Conservation (phyloP, 495 filamentous ascomycete species). For the Pyrenula massariospora region DNA sequence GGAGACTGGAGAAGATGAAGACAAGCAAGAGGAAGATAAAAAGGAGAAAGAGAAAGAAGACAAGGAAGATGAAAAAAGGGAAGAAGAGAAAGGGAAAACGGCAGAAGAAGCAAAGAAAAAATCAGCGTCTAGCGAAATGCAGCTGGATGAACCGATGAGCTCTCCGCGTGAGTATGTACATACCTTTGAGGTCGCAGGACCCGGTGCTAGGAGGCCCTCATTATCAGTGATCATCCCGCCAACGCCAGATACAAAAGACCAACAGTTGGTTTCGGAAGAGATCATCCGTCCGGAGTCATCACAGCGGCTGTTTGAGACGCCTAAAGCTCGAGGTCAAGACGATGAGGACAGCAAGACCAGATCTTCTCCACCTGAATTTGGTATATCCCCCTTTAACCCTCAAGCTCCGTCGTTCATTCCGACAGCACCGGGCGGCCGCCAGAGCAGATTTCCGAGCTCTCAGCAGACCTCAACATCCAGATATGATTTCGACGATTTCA, state of each 20-base stretch:
- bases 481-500: not conserved
- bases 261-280: no score
- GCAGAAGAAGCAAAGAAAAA: slow-evolving; percentile 4
- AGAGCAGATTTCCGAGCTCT: not conserved
- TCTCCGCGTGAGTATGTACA: slow-evolving; percentile 7
- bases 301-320: no score
- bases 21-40: slow-evolving; percentile 7
- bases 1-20: not conserved
- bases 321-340: no score
- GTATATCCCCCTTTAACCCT: not conserved
- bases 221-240: no score
- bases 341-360: no score
- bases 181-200: not conserved
- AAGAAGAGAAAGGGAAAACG: slow-evolving; percentile 9
- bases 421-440: slow-evolving; percentile 5
- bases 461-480: not conserved
- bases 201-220: no score
- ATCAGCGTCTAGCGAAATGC: not conserved
- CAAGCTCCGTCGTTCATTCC: slow-evolving; percentile 13
- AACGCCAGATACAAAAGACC: no score
- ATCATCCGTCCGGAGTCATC: no score
- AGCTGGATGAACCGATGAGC: slow-evolving; percentile 3
- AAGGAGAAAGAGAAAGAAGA: slow-evolving; percentile 4
- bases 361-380: no score
- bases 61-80: slow-evolving; percentile 1